Percentiles rank a stretch among this genome's conserved stretches.
Evolutionary conservation across 345 rosid genomes (phyloP).

Genomic region (Cochlearia excelsa): DNA sequence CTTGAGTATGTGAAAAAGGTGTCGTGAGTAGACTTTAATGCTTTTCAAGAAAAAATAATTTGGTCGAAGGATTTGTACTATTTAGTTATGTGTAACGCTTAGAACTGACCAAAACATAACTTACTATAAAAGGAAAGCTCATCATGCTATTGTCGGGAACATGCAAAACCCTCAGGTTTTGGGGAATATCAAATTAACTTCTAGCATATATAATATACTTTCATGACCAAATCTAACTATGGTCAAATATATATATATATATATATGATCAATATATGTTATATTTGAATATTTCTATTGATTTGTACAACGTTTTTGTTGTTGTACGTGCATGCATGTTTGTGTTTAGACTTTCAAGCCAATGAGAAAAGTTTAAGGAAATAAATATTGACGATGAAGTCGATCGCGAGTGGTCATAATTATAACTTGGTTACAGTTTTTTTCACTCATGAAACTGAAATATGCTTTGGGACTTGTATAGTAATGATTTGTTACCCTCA

Average conservation of each 20-base stretch:
- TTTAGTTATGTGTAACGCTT: constrained; percentile 49
- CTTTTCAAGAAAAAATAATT: constrained; percentile 26
- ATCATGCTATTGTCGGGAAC: constrained; percentile 89
- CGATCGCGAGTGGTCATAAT: constrained; percentile 22
- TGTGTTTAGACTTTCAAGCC: constrained; percentile 22
- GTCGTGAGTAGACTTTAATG: constrained; percentile 19
- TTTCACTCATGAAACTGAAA: constrained; percentile 39
- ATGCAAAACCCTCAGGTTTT: constrained; percentile 66
- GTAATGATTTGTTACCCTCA: constrained; percentile 46
- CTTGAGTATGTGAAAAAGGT: constrained; percentile 27
- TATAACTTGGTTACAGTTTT: constrained; percentile 35
- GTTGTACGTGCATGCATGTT: constrained; percentile 1
- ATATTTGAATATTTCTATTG: neutral
- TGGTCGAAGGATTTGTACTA: constrained; percentile 40
- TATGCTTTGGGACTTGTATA: constrained; percentile 56
- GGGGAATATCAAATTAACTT: constrained; percentile 44
- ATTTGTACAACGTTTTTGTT: constrained; percentile 9
- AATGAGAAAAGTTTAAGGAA: constrained; percentile 3
- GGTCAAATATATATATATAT: constrained; percentile 19
- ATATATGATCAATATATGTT: neutral
- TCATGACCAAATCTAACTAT: constrained; percentile 31
- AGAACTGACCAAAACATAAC: constrained; percentile 48
- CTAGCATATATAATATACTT: constrained; percentile 32
- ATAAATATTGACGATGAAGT: neutral
- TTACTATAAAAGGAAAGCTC: constrained; percentile 58